phyloP scores from a whole-genome alignment of 2,329 filamentous ascomycete species.

The Ascochyta pisi region DNA sequence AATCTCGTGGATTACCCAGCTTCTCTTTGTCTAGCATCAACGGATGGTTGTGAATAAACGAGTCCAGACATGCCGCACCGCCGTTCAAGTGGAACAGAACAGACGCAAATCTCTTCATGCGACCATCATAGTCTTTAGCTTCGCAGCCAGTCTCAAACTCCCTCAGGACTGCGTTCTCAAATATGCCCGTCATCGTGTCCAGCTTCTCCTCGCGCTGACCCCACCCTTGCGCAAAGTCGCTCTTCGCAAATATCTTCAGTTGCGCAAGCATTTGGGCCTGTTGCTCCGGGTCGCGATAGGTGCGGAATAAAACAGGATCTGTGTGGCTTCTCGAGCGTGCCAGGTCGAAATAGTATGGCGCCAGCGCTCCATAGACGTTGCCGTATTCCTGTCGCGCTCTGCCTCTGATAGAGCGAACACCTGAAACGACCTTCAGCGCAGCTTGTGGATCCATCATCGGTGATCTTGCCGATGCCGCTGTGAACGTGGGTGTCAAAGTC shows the following conservation, averaged over 20 bases:
- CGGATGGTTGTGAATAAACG: constrained; percentile 88
- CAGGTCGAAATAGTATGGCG: constrained; percentile 88
- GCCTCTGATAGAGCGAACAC: constrained; percentile 79
- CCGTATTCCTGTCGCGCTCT: constrained; percentile 89
- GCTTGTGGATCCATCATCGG: constrained; percentile 62
- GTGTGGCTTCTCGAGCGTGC: constrained; percentile 73
- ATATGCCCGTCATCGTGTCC: constrained; percentile 76
- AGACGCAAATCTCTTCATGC: constrained; percentile 87
- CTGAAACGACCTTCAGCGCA: constrained; percentile 72
- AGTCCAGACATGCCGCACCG: constrained; percentile 76
- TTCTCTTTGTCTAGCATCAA: constrained; percentile 77
- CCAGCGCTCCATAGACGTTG: constrained; percentile 85
- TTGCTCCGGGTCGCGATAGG: constrained; percentile 85
- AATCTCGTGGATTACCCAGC: constrained; percentile 78
- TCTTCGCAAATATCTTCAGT: constrained; percentile 76
- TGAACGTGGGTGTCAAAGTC: constrained; percentile 55
- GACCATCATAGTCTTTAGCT: constrained; percentile 83
- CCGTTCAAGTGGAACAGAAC: constrained; percentile 85
- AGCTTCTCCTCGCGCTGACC: constrained; percentile 74
- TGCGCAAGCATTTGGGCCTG: constrained; percentile 91
- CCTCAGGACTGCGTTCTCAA: constrained; percentile 86
- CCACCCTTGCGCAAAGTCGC: constrained; percentile 81
- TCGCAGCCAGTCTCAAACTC: constrained; percentile 96
- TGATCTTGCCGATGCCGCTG: constrained; percentile 37
- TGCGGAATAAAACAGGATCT: constrained; percentile 83